Evolutionary conservation across 257 asterid species (phyloP).

Genomic region (Coffea canephora): DNA sequence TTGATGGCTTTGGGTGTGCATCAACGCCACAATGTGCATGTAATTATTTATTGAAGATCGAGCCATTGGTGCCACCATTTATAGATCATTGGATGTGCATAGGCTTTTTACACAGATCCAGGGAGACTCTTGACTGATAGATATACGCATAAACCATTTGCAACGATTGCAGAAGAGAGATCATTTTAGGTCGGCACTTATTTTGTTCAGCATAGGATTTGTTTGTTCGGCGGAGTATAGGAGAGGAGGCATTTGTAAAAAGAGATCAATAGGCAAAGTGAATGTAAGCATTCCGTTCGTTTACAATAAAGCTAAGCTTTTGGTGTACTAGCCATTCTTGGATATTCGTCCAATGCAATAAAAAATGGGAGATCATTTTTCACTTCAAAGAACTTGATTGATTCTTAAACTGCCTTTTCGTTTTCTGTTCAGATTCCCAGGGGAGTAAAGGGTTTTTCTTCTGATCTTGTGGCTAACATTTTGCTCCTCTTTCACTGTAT

Average conservation of each 20-base stretch:
- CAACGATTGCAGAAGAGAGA: not conserved
- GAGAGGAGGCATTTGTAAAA: not conserved
- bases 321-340: conserved; percentile 7
- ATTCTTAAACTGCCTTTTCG: not conserved
- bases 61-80: conserved; percentile 10
- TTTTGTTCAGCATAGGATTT: not conserved
- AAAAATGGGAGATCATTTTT: not conserved
- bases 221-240: not conserved
- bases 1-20: not conserved
- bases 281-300: not conserved
- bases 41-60: conserved; percentile 14
- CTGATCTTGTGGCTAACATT: not conserved
- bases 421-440: not conserved
- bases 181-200: not conserved
- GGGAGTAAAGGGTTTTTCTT: not conserved
- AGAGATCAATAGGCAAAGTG: not conserved
- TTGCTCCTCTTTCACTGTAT: no score
- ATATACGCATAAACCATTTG: not conserved
- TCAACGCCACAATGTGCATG: not conserved
- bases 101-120: conserved; percentile 2
- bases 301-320: not conserved
- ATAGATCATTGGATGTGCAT: conserved; percentile 4
- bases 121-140: conserved; percentile 10
- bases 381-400: not conserved
- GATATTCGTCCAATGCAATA: conserved; percentile 14